phyloP scores from a whole-genome alignment of 2,329 filamentous ascomycete species.

The Coniella vitis region DNA sequence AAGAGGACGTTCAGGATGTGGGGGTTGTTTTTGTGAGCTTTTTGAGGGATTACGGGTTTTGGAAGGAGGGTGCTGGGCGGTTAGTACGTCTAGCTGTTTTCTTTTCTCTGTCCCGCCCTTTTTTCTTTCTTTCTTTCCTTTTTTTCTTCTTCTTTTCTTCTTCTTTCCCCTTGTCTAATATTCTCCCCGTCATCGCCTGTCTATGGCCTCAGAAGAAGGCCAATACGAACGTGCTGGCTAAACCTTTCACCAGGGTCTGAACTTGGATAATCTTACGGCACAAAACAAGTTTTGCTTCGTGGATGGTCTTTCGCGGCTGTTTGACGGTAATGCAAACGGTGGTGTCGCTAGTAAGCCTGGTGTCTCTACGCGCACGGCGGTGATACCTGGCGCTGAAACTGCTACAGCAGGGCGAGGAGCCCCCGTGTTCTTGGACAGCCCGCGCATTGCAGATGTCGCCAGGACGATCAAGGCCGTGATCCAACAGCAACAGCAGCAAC shows the following conservation, averaged over 20 bases:
- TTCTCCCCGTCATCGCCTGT: no score
- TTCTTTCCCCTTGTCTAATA: no score
- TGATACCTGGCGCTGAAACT: not conserved
- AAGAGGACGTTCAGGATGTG: no score
- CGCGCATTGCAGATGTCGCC: constrained; percentile 30
- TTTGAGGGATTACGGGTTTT: constrained; percentile 70
- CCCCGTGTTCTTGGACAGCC: constrained; percentile 24
- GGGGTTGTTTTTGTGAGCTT: constrained; percentile 76
- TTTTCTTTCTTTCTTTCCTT: not conserved
- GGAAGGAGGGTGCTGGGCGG: constrained; percentile 63
- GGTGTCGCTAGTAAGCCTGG: constrained; percentile 18
- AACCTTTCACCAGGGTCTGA: constrained; percentile 50
- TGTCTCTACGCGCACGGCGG: not conserved
- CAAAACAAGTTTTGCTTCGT: constrained; percentile 63
- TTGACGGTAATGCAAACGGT: constrained; percentile 20
- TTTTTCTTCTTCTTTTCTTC: no score
- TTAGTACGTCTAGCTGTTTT: constrained; percentile 42
- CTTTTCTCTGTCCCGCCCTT: not conserved
- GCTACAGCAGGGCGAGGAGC: constrained; percentile 11
- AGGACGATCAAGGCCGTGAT: constrained; percentile 34
- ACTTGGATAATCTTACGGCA: constrained; percentile 54
- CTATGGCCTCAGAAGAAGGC: not conserved
- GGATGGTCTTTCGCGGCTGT: constrained; percentile 63
- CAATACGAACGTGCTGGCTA: no score
- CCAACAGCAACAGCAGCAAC: constrained; percentile 21